phyloP scores from a whole-genome alignment of 345 rosid species.

The Populus simonii region DNA sequence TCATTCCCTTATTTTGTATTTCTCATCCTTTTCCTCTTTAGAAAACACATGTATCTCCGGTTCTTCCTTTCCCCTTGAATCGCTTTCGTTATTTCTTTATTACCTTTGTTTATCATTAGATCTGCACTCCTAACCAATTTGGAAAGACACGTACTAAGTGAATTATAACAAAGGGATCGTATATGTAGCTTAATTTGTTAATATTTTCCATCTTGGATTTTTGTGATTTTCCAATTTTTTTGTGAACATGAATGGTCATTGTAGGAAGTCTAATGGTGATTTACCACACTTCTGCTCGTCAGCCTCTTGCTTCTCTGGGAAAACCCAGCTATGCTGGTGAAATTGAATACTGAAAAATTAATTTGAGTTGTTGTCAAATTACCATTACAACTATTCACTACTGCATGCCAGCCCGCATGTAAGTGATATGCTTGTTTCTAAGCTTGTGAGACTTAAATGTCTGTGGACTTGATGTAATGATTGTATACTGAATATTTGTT shows the following conservation, averaged over 20 bases:
- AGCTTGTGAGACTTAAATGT: background rate
- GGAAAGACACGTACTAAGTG: background rate
- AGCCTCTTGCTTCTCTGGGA: background rate
- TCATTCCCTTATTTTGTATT: background rate
- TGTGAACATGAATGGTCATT: background rate
- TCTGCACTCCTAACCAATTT: background rate
- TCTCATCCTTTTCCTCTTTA: background rate
- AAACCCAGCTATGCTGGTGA: background rate
- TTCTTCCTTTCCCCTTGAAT: background rate
- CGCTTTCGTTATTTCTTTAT: too few relatives aligned
- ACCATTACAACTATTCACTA: background rate
- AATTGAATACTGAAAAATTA: background rate
- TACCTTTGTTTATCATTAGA: background rate
- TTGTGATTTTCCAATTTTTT: background rate
- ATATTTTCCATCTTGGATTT: too few relatives aligned
- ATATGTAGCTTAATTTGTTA: background rate
- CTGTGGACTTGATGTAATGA: background rate
- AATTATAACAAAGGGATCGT: background rate
- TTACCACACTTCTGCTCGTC: background rate
- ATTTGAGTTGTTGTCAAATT: background rate
- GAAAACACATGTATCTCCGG: background rate
- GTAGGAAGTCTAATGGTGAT: background rate
- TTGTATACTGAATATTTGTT: constrained; percentile 10
- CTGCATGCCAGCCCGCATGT: background rate
- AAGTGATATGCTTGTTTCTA: background rate